A percentile compares a stretch with the other conserved stretches of the same genome.
These are phyloP conservation scores for Flammula alnicola DNA, from an alignment of 1,284 basidiomycete genomes.

Conservation along the genomic window DNA sequence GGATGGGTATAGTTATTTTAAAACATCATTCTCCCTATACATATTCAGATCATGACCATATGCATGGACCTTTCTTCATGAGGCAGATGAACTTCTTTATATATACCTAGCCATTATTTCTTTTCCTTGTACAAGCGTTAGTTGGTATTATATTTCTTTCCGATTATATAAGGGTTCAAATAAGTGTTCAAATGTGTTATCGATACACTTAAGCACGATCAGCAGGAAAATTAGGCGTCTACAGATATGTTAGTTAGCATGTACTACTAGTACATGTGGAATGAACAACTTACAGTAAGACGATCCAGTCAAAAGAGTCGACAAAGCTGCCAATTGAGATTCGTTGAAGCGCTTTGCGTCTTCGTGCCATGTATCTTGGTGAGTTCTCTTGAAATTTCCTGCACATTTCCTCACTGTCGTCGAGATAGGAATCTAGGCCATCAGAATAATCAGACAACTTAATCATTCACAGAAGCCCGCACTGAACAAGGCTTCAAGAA, in stretches of 20 bases:
- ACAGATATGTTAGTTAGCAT: not conserved
- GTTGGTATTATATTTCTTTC: constrained; percentile 13
- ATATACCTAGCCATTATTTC: constrained; percentile 15
- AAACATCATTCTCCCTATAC: constrained; percentile 1
- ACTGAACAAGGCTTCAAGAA: constrained; percentile 1
- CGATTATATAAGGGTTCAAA: not conserved
- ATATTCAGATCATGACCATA: constrained; percentile 8
- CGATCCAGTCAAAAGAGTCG: constrained; percentile 73
- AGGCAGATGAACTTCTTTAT: constrained; percentile 14
- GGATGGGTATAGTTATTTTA: constrained; percentile 8
- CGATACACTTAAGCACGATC: constrained; percentile 1
- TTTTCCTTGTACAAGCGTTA: constrained; percentile 19
- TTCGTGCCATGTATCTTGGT: constrained; percentile 87
- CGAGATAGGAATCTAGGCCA: constrained; percentile 68
- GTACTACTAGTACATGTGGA: not conserved
- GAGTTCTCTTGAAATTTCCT: constrained; percentile 76
- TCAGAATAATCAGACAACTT: not conserved
- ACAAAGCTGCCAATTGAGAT: constrained; percentile 71
- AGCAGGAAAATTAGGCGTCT: constrained; percentile 5
- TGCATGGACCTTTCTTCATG: constrained; percentile 16
- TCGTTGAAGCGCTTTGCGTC: constrained; percentile 78
- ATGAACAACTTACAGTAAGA: constrained; percentile 64
- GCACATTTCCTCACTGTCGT: constrained; percentile 76
- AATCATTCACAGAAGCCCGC: constrained; percentile 1
- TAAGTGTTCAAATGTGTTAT: not conserved